phyloP scores from a whole-genome alignment of 1,284 basidiomycete genomes.

The Anthracocystis setariae region DNA sequence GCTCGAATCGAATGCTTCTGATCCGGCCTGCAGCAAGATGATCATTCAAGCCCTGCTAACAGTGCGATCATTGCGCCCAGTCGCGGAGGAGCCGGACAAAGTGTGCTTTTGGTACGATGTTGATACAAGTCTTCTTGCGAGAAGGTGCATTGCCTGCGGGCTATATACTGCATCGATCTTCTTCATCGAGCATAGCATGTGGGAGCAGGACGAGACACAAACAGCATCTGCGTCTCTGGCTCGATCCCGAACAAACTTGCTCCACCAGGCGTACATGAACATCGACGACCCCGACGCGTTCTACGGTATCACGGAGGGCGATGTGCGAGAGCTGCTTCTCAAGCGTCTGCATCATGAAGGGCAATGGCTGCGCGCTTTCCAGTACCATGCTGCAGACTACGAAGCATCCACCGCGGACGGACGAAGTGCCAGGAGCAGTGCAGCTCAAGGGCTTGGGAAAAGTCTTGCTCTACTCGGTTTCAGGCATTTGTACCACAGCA shows the following conservation, averaged over 20 bases:
- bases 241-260: slow-evolving; percentile 67
- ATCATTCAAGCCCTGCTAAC: slow-evolving; percentile 84
- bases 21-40: slow-evolving; percentile 72
- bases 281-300: slow-evolving; percentile 98
- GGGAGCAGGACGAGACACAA: slow-evolving; percentile 69
- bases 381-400: slow-evolving; percentile 83
- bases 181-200: slow-evolving; percentile 83
- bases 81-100: slow-evolving; percentile 63
- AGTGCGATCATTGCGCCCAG: slow-evolving; percentile 76
- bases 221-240: neutral
- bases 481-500: slow-evolving; percentile 76
- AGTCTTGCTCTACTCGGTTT: slow-evolving; percentile 86
- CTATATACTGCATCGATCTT: slow-evolving; percentile 88
- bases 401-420: slow-evolving; percentile 69
- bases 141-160: slow-evolving; percentile 79
- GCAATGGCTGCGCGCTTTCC: slow-evolving; percentile 89
- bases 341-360: slow-evolving; percentile 89
- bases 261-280: slow-evolving; percentile 91
- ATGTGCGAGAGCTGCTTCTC: slow-evolving; percentile 81
- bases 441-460: slow-evolving; percentile 9
- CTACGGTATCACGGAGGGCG: slow-evolving; percentile 84
- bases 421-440: neutral
- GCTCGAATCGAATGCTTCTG: slow-evolving; percentile 70
- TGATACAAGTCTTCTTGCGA: slow-evolving; percentile 78
- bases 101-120: slow-evolving; percentile 87